Percentiles rank a stretch among this genome's conserved stretches.
phyloP scores from a whole-genome alignment of 371 early-diverging fungal species.

The Syncephalastrum racemosum region DNA sequence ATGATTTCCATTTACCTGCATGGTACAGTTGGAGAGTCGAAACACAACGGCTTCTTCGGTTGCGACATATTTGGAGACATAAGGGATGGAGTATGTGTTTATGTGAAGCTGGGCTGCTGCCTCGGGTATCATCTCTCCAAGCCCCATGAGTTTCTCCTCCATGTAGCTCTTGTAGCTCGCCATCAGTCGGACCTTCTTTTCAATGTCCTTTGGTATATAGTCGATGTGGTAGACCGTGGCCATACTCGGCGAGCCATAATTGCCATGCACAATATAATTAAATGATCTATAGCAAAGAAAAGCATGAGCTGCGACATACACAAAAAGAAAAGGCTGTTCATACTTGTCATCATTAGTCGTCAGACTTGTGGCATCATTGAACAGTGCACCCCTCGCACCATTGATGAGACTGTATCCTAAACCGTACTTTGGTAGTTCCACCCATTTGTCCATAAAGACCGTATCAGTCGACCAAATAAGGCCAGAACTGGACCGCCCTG shows the following conservation, averaged over 20 bases:
- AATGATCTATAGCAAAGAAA: constrained; percentile 1
- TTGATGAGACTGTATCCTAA: constrained; percentile 84
- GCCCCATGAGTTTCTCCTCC: constrained; percentile 51
- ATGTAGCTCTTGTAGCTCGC: constrained; percentile 67
- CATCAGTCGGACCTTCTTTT: constrained; percentile 70
- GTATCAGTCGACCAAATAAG: constrained; percentile 10
- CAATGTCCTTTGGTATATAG: constrained; percentile 51
- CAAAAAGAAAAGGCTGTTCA: constrained; percentile 15
- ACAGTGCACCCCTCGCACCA: constrained; percentile 78
- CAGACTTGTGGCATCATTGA: constrained; percentile 81
- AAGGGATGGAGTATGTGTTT: constrained; percentile 21
- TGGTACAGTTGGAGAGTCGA: constrained; percentile 63
- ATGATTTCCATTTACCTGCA: constrained; percentile 58
- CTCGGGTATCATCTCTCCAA: constrained; percentile 26
- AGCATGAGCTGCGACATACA: too few relatives aligned
- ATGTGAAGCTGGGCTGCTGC: too few relatives aligned
- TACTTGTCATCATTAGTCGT: constrained; percentile 57
- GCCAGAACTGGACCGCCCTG: too few relatives aligned
- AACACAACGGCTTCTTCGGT: constrained; percentile 73
- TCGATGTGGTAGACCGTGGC: constrained; percentile 19
- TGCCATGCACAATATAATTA: constrained; percentile 8
- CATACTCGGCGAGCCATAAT: not conserved
- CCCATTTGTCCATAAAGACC: constrained; percentile 78
- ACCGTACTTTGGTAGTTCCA: constrained; percentile 81
- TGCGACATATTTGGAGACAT: constrained; percentile 66